These are phyloP conservation scores for Blastomyces gilchristii DNA, from an alignment of 2,329 filamentous ascomycete species.

Conservation along the genomic window DNA sequence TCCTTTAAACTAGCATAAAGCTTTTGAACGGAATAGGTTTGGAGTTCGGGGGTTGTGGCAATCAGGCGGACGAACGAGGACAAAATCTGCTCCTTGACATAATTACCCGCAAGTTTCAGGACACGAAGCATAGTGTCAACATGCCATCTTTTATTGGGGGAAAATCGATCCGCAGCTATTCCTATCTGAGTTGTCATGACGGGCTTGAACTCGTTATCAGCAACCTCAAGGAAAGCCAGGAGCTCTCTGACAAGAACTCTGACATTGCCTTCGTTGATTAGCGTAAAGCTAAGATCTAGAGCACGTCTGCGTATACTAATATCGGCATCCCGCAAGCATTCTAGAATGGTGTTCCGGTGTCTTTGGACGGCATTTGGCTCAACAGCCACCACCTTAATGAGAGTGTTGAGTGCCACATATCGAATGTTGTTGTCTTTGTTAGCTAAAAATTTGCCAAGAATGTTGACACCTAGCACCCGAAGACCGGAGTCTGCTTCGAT, in stretches of 20 bases:
- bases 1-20: conserved; percentile 83
- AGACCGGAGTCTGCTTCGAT: conserved; percentile 96
- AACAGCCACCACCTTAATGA: conserved; percentile 96
- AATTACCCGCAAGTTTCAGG: conserved; percentile 85
- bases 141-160: conserved; percentile 96
- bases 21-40: conserved; percentile 95
- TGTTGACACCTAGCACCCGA: conserved; percentile 91
- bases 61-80: conserved; percentile 94
- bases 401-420: conserved; percentile 92
- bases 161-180: conserved; percentile 88
- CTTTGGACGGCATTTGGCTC: conserved; percentile 96
- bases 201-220: conserved; percentile 97
- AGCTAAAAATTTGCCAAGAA: conserved; percentile 94
- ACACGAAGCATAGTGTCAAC: conserved; percentile 96
- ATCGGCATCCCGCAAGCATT: conserved; percentile 91
- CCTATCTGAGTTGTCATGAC: conserved; percentile 98
- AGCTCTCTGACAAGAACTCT: conserved; percentile 87
- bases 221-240: conserved; percentile 88
- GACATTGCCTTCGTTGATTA: conserved; percentile 96
- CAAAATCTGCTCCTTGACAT: conserved; percentile 94
- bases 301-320: conserved; percentile 94
- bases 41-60: conserved; percentile 84
- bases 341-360: conserved; percentile 93
- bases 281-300: conserved; percentile 93
- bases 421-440: conserved; percentile 99